phyloP scores from a whole-genome alignment of 2,329 filamentous ascomycete genomes.

The Cryphonectria radicalis region DNA sequence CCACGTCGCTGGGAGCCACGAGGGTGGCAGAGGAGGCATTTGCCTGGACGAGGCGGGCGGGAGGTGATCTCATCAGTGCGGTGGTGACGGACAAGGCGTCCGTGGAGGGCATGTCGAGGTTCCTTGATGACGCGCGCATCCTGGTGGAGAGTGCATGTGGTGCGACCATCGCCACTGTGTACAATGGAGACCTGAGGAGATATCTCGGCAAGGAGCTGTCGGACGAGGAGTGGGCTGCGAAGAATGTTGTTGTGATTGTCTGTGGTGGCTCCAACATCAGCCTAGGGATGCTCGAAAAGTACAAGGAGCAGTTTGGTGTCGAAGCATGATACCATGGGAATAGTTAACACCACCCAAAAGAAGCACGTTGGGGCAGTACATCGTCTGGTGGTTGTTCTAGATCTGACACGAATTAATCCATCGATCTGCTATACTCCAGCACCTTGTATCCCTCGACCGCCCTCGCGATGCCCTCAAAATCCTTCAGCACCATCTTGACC shows the following conservation, averaged over 20 bases:
- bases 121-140: constrained; percentile 81
- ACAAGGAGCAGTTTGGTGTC: constrained; percentile 53
- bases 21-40: constrained; percentile 63
- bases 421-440: constrained; percentile 32
- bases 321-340: not conserved
- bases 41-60: constrained; percentile 59
- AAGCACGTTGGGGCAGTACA: not conserved
- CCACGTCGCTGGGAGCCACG: constrained; percentile 70
- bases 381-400: not conserved
- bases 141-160: constrained; percentile 87
- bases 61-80: constrained; percentile 51
- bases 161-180: constrained; percentile 73
- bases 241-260: constrained; percentile 81
- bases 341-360: not conserved
- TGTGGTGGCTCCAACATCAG: constrained; percentile 78
- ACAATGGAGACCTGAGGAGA: constrained; percentile 65
- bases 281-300: constrained; percentile 63
- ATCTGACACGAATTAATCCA: not conserved
- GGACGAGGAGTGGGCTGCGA: constrained; percentile 63
- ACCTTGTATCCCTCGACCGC: constrained; percentile 33
- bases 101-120: constrained; percentile 73
- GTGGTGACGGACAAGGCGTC: constrained; percentile 79
- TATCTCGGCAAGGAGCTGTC: constrained; percentile 57
- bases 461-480: constrained; percentile 32
- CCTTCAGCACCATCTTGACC: constrained; percentile 52